Percentiles rank a stretch among this genome's conserved stretches.
Conservation (phyloP, 2,329 filamentous ascomycete species). For the Verticillium nonalfalfae region DNA sequence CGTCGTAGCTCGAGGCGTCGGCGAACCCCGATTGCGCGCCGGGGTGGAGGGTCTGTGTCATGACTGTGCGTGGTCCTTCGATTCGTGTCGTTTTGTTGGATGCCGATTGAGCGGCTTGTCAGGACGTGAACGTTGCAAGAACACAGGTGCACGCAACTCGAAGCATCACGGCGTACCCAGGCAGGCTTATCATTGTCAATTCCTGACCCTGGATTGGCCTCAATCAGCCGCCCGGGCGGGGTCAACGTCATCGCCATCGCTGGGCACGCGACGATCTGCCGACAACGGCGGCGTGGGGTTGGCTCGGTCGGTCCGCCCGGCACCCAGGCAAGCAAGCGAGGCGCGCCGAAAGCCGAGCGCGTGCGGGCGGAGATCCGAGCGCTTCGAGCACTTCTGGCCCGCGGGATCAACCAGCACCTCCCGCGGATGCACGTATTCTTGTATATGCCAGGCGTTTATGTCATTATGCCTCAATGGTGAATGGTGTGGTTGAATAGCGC, state of each 20-base stretch:
- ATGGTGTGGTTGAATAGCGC: not conserved
- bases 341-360: not conserved
- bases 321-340: not conserved
- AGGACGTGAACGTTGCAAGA: too few species aligned
- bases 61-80: not conserved
- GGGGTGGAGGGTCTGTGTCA: slow-evolving; percentile 39
- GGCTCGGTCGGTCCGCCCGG: not conserved
- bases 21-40: slow-evolving; percentile 52
- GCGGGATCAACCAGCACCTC: not conserved
- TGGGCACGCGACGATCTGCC: not conserved
- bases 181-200: not conserved
- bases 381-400: not conserved
- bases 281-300: not conserved
- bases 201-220: not conserved
- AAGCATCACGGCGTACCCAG: not conserved
- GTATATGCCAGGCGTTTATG: not conserved
- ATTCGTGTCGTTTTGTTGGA: too few species aligned
- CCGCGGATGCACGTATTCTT: not conserved
- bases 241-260: not conserved
- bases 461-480: not conserved
- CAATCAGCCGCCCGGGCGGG: not conserved
- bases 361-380: not conserved
- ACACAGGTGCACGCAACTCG: not conserved
- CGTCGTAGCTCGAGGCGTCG: slow-evolving; percentile 59
- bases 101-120: too few species aligned